phyloP scores from a whole-genome alignment of 768 basidiomycete genomes.

The Pisolithus tinctorius region DNA sequence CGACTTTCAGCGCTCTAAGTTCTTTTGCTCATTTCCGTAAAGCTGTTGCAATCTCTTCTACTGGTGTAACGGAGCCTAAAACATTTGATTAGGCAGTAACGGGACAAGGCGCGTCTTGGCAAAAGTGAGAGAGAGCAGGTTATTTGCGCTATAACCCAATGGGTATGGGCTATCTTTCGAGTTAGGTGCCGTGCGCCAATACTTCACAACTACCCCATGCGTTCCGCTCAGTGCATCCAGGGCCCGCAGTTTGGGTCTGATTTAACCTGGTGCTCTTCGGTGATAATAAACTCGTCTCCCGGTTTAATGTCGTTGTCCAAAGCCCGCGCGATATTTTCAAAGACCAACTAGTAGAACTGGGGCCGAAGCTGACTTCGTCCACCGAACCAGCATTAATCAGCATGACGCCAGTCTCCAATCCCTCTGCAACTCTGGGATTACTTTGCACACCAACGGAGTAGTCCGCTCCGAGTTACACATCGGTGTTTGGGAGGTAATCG shows the following conservation, averaged over 20 bases:
- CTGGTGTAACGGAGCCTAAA: slow-evolving; percentile 57
- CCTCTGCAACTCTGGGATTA: slow-evolving; percentile 46
- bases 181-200: slow-evolving; percentile 49
- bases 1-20: slow-evolving; percentile 51
- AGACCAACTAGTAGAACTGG: slow-evolving; percentile 56
- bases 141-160: slow-evolving; percentile 43
- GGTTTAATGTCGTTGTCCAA: slow-evolving; percentile 46
- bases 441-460: slow-evolving; percentile 53
- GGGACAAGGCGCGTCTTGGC: slow-evolving; percentile 61
- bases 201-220: slow-evolving; percentile 48
- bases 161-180: slow-evolving; percentile 60
- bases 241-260: slow-evolving; percentile 51
- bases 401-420: slow-evolving; percentile 43
- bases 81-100: slow-evolving; percentile 74
- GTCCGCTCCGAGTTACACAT: slow-evolving; percentile 68
- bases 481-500: slow-evolving; percentile 66
- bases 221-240: slow-evolving; percentile 69
- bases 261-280: slow-evolving; percentile 73
- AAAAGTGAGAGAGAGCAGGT: slow-evolving; percentile 57
- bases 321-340: slow-evolving; percentile 63
- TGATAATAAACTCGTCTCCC: slow-evolving; percentile 74
- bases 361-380: slow-evolving; percentile 60
- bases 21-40: slow-evolving; percentile 44
- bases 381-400: slow-evolving; percentile 59
- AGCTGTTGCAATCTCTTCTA: slow-evolving; percentile 49